A percentile compares a stretch with the other conserved stretches of the same genome.
phyloP scores from a whole-genome alignment of 2,329 filamentous ascomycete genomes.

The Grosmannia serpens region DNA sequence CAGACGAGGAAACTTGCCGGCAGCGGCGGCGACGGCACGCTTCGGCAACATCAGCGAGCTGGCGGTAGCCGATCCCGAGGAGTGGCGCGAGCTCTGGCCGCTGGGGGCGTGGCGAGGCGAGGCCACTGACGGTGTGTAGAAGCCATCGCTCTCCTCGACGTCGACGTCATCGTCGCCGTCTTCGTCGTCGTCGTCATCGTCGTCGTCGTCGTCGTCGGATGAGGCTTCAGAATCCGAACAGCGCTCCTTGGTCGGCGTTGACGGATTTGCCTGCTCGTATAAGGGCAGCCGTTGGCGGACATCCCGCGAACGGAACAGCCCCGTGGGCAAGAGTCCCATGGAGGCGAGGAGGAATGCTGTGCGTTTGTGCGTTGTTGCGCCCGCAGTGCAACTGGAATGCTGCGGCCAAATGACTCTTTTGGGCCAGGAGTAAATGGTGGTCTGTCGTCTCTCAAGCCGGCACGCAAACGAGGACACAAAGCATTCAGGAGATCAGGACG shows the following conservation, averaged over 20 bases:
- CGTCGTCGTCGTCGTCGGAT: slow-evolving; percentile 31
- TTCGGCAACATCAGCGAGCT: slow-evolving; percentile 34
- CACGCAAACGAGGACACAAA: neutral
- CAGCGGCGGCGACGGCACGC: slow-evolving; percentile 19
- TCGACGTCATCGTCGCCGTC: slow-evolving; percentile 24
- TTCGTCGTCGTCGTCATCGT: slow-evolving; percentile 16
- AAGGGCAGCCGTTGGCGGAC: slow-evolving; percentile 33
- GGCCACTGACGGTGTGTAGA: slow-evolving; percentile 25
- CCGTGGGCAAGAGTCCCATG: slow-evolving; percentile 36
- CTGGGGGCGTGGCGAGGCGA: slow-evolving; percentile 32
- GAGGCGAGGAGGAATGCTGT: neutral
- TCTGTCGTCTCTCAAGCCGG: neutral
- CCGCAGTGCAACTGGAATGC: neutral
- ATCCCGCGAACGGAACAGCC: slow-evolving; percentile 31
- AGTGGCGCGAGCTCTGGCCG: slow-evolving; percentile 38
- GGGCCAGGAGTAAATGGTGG: too few relatives aligned
- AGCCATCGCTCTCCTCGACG: slow-evolving; percentile 18
- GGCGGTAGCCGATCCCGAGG: slow-evolving; percentile 31
- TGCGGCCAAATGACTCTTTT: neutral
- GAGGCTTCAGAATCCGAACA: slow-evolving; percentile 38
- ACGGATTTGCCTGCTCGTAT: slow-evolving; percentile 33
- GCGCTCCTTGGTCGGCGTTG: slow-evolving; percentile 33
- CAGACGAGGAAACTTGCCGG: neutral
- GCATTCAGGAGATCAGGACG: neutral
- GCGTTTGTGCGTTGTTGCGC: neutral